Base-by-base conservation (phyloP, 176 grass and related monocot genomes). In the Stipa capillata region DNA sequence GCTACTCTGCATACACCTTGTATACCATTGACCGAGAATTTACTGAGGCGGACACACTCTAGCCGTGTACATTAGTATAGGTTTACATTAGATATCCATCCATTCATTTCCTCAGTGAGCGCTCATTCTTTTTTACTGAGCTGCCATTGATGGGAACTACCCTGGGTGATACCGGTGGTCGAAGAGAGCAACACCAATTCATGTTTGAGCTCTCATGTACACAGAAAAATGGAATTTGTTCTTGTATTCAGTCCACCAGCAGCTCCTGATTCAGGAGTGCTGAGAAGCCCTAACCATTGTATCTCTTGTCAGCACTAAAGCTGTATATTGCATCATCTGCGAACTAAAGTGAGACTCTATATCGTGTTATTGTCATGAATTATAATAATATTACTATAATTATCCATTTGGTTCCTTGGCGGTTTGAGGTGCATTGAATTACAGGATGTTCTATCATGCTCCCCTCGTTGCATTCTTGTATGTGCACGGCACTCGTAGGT, bases 91-190 rank as follows among this genome's bases (percentile, higher is more conserved):
- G 74, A 87, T 84, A 84, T 77, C 73, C 66, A 77, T 88, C 86
- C 79, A 79, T 82, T 80, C 84, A 81, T 85, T 97, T 77, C 78
- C 77, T 79, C 40, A 25, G 49, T 77, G 89, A 23, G 31, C 6
- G 88, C 86, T 90, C 70, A 77, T 85, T 82, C 37, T 83, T 91
- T 92, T 90, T 81, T 67, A 69, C 69, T 72, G 82, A 88, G 93
- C 83, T 82, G 73, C 82, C 78, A 86, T 60, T 77, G 87, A 77
- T 84, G 90, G 77, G 52, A 84, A 68, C 54, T 40, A 65, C 56
- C 58, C 76, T 70, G 69, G 74, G 62, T 65, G 79, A 79, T 83
- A 77, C 73, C 42, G 17, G 80, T 69, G 68, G 54, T 93, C 49
- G 14, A 72, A 8, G 23, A 28, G 69, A 88, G 76, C 43, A 59